Evolutionary conservation across 23 red algal species (phyloP).

Genomic region (Agarophyton chilense): DNA sequence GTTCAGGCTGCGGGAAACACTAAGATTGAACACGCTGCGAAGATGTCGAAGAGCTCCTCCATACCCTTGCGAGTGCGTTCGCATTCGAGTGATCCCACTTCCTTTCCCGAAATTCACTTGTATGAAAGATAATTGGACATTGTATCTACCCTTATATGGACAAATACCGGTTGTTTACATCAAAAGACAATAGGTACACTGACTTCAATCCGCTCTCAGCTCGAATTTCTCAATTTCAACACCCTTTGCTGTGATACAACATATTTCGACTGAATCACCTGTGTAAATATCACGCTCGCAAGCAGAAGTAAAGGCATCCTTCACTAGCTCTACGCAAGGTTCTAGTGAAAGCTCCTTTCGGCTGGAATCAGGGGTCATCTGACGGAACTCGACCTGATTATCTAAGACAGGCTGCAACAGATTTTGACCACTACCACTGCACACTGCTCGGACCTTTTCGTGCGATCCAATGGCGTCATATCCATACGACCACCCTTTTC

Average conservation of each 20-base stretch:
- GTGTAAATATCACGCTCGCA: conserved; percentile 97
- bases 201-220: conserved; percentile 50
- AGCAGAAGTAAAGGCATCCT: conserved; percentile 92
- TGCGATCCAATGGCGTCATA: conserved; percentile 98
- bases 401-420: conserved; percentile 95
- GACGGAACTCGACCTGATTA: conserved; percentile 92
- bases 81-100: no score
- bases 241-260: conserved; percentile 71
- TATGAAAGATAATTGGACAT: no score
- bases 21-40: no score
- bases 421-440: conserved; percentile 84
- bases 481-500: conserved; percentile 87
- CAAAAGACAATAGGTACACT: no score
- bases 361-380: conserved; percentile 52
- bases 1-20: no score
- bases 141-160: no score
- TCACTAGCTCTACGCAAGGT: conserved; percentile 74
- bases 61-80: no score
- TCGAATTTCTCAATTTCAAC: conserved; percentile 81
- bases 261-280: conserved; percentile 88
- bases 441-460: conserved; percentile 94
- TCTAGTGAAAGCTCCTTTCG: conserved; percentile 69
- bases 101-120: no score
- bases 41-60: no score
- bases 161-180: no score